These are phyloP conservation scores for Solanum pimpinellifolium DNA, from an alignment of 257 asterid genomes.

Conservation along the genomic window DNA sequence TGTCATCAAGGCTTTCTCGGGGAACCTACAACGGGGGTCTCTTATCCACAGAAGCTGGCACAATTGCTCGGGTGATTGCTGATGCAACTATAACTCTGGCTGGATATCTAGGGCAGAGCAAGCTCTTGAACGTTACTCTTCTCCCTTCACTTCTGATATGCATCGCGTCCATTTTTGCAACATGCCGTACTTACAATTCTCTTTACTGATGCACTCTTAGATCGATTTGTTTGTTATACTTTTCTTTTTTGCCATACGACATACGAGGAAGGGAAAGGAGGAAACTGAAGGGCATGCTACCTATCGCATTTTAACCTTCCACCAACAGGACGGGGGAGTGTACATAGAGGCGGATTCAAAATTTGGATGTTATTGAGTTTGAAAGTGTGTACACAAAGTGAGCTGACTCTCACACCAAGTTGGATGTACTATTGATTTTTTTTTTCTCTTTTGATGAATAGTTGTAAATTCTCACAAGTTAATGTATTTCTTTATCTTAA, in stretches of 20 bases:
- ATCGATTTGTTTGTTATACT: not conserved
- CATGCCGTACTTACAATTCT: slow-evolving; percentile 74
- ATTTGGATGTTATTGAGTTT: not conserved
- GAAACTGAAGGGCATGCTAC: not conserved
- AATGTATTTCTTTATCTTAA: not conserved
- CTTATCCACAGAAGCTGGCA: slow-evolving; percentile 86
- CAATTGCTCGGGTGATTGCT: slow-evolving; percentile 83
- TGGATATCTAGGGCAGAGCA: slow-evolving; percentile 59
- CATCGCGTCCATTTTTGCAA: slow-evolving; percentile 62
- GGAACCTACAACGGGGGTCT: slow-evolving; percentile 89
- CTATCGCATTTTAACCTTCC: not conserved
- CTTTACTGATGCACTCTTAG: slow-evolving; percentile 31
- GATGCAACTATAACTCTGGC: slow-evolving; percentile 84
- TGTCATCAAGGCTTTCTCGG: slow-evolving; percentile 94
- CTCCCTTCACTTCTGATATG: slow-evolving; percentile 72
- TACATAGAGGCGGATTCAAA: not conserved
- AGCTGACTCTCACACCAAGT: not conserved
- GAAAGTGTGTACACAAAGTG: not conserved
- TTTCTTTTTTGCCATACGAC: not conserved
- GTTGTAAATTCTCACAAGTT: not conserved
- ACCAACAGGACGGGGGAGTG: not conserved
- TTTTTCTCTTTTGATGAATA: not conserved
- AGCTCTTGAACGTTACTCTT: slow-evolving; percentile 68
- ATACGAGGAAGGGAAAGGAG: not conserved
- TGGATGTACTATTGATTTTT: not conserved